Percentiles rank a stretch among this genome's conserved stretches.
These are phyloP conservation scores for Candida pseudofarinosa DNA, from an alignment of 805 yeast genomes.

Conservation along the genomic window DNA sequence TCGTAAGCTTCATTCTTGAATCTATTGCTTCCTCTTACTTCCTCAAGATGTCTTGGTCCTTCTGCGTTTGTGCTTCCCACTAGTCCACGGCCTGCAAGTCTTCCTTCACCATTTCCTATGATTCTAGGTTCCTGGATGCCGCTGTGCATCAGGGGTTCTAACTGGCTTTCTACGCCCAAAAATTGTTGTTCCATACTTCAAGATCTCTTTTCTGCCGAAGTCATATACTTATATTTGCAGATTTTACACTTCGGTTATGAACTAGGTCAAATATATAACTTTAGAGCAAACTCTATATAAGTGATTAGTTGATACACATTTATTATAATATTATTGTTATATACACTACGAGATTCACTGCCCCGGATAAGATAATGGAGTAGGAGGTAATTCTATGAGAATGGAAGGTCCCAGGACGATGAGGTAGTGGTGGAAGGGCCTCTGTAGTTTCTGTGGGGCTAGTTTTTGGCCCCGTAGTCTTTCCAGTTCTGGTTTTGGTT, in stretches of 20 bases:
- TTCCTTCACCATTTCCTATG: background rate
- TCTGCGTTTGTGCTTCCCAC: background rate
- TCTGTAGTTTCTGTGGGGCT: too few relatives aligned
- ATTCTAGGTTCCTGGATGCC: slow-evolving; percentile 4
- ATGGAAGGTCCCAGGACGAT: too few relatives aligned
- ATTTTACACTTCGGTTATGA: background rate
- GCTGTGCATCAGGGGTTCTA: slow-evolving; percentile 14
- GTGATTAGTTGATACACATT: background rate
- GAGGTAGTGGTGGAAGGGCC: too few relatives aligned
- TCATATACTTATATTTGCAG: background rate
- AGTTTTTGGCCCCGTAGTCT: too few relatives aligned
- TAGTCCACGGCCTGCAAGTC: background rate
- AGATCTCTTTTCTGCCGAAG: background rate
- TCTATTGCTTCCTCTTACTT: background rate
- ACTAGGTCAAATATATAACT: background rate
- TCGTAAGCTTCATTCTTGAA: slow-evolving; percentile 6
- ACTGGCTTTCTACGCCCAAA: slow-evolving; percentile 14
- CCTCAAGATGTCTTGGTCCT: background rate
- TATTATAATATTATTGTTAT: background rate
- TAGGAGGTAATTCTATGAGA: too few relatives aligned
- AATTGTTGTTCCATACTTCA: slow-evolving; percentile 14
- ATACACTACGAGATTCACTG: background rate
- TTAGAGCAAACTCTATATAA: background rate
- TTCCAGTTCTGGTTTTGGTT: too few relatives aligned
- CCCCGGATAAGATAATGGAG: background rate